phyloP scores from a whole-genome alignment of 1,284 basidiomycete genomes.

The Phellinidium pouzarii region DNA sequence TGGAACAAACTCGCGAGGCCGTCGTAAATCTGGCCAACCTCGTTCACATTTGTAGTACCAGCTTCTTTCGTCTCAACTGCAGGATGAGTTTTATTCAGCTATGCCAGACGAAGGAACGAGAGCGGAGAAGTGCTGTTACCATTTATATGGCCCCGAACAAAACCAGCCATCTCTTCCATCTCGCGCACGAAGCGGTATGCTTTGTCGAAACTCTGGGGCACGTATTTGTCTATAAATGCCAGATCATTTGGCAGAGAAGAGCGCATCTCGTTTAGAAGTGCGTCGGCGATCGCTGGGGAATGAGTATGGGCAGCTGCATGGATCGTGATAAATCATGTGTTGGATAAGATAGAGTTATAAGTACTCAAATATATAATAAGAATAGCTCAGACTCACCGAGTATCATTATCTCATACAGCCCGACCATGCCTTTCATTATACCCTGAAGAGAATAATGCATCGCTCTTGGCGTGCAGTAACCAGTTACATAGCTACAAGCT shows the following conservation, averaged over 20 bases:
- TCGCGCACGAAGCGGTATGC: slow-evolving; percentile 13
- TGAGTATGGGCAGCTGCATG: not conserved
- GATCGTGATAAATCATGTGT: not conserved
- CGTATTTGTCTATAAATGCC: slow-evolving; percentile 1
- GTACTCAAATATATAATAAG: too few species aligned
- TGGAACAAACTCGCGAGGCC: not conserved
- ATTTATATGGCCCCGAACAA: not conserved
- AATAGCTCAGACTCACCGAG: slow-evolving; percentile 5
- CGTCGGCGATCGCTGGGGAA: not conserved
- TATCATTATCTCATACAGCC: slow-evolving; percentile 6
- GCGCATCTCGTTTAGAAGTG: slow-evolving; percentile 2
- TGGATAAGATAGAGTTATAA: too few species aligned
- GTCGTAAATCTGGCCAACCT: not conserved
- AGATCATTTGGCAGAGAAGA: not conserved
- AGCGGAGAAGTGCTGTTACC: not conserved
- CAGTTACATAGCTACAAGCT: not conserved
- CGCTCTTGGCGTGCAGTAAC: not conserved
- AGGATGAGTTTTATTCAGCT: not conserved
- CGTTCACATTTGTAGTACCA: not conserved
- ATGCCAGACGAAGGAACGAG: not conserved
- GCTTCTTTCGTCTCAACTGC: not conserved
- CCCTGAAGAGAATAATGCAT: not conserved
- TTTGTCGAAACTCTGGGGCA: slow-evolving; percentile 7
- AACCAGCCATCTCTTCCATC: slow-evolving; percentile 12
- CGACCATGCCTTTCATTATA: slow-evolving; percentile 11